Base-by-base conservation (phyloP, 106 monocot species). In the Dioscorea zingiberensis region DNA sequence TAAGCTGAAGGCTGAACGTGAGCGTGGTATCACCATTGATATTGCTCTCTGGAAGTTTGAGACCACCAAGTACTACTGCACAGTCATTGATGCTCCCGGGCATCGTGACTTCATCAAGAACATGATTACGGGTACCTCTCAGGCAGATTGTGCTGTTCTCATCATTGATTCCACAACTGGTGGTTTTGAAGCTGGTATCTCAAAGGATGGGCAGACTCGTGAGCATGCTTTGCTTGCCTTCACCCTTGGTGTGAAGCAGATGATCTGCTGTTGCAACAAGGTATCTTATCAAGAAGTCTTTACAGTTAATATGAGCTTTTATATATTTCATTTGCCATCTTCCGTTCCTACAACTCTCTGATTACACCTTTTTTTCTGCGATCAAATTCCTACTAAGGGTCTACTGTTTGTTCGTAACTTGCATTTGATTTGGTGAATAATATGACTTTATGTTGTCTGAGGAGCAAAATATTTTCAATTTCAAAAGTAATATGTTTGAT, bases 251-350 rank as follows among this genome's bases (percentile, higher is more conserved):
- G 67, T 55, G 2, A 67, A 67, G n/a, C 67, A 67, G 55, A 67
- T 67, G 67, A 67, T 67, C 11, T 67, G 67, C 67, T 67, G 67
- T 17, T 67, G 67, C 67, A 67, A 67, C 67, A 67, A 67, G 67
- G 67, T 55, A 32, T 38, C 10, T 8, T 8, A 38, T 38, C 4
- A 38, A 6, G 6, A 38, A 38, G 10, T 8, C 10, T 38, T 38
- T 38, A 38, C 38, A 6, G 6, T 38, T 38, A 6, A 8, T 38
- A 38, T 38, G 38, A 38, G 38, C 3, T 38, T n/a, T n/a, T n/a
- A n/a, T n/a, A n/a, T n/a, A n/a, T n/a, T n/a, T n/a, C n/a, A n/a
- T n/a, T n/a, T n/a, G n/a, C n/a, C n/a, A n/a, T n/a, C n/a, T n/a
- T n/a, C n/a, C n/a, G n/a, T n/a, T n/a, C n/a, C n/a, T n/a, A n/a